Evolutionary conservation across 1,139 yeast genomes (phyloP), one percentile per base, ranked within the genome.

Genomic region (Lodderomyces theae): DNA sequence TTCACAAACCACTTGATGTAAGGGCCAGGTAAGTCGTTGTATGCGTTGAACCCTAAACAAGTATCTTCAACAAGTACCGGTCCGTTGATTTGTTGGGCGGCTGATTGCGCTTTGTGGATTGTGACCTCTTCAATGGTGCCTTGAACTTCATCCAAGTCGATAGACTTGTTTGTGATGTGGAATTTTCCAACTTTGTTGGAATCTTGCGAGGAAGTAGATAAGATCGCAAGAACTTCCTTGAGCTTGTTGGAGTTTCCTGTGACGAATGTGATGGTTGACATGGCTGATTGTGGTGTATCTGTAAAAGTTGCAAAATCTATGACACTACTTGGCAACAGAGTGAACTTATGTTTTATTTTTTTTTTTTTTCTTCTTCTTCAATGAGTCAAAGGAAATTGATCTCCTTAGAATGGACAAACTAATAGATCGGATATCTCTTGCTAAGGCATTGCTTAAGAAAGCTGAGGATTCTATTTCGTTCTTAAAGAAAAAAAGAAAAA

Each of bases 31-130:
- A 94, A 74, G 47, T 74, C 70, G 40, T 86, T 81, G 58, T 85
- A 74, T 2, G 95, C 96, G 42, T 74, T 75, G 61, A 86, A 94
- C 8, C 85, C 88, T 38, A 94, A 74, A 41, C 96, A 90, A 0
- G 98, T 94, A 56, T 94, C 99, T 58, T 94, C 99, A 2, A 90
- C 96, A 42, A 94, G 71, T 1, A 88, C 97, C 0, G 97, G 94
- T 0, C 89, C 90, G 4, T 57, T 55, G 12, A 71, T 42, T 22
- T 72, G 53, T 11, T 63, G 58, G 2, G 95, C 92, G 1, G 98
- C 99, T 29, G 80, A 69, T 50, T 69, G 63, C 41, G 95, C 90
- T 62, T 94, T 94, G 55, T 82, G 87, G 37, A 69, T 74, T 0
- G 96, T 86, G 26, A 94, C 92, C 44, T 86, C 85, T 38, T 83